Percentiles rank a stretch among this genome's conserved stretches.
These are phyloP conservation scores for Tolypocladium inflatum DNA, from an alignment of 2,329 filamentous ascomycete species.

Conservation along the genomic window DNA sequence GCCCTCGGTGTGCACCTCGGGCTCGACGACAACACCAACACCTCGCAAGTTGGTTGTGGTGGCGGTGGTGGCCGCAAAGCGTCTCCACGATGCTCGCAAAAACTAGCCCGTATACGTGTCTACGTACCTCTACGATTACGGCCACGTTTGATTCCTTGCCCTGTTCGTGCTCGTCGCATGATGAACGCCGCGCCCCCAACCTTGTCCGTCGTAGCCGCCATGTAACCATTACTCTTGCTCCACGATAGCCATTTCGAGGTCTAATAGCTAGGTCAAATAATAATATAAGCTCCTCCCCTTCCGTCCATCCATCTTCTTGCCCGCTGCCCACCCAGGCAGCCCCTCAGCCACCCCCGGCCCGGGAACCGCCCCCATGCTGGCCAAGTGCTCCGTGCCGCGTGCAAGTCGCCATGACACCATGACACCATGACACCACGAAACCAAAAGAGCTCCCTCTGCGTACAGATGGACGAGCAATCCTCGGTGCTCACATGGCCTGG, in stretches of 20 bases:
- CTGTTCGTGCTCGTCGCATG: not conserved
- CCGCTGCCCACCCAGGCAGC: not conserved
- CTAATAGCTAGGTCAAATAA: slow-evolving; percentile 5
- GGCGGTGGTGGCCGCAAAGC: not conserved
- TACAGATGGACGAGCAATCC: not conserved
- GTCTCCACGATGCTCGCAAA: not conserved
- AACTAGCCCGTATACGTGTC: not conserved
- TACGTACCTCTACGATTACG: not conserved
- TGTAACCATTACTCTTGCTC: not conserved
- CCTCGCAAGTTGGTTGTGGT: not conserved
- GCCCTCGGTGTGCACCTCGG: not conserved
- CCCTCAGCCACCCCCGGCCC: not conserved
- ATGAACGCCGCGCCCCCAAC: no score
- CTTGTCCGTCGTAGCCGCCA: no score
- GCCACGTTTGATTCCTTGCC: not conserved
- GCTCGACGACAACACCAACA: not conserved
- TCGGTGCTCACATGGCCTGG: not conserved
- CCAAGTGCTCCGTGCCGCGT: not conserved
- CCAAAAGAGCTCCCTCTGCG: not conserved
- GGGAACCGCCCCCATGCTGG: not conserved
- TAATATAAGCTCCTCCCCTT: not conserved
- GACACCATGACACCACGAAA: not conserved
- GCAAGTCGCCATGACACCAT: not conserved
- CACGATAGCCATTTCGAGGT: slow-evolving; percentile 1
- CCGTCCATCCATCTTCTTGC: not conserved